Conservation (phyloP, 129 eudicot genomes). For the Deinandra increscens region DNA sequence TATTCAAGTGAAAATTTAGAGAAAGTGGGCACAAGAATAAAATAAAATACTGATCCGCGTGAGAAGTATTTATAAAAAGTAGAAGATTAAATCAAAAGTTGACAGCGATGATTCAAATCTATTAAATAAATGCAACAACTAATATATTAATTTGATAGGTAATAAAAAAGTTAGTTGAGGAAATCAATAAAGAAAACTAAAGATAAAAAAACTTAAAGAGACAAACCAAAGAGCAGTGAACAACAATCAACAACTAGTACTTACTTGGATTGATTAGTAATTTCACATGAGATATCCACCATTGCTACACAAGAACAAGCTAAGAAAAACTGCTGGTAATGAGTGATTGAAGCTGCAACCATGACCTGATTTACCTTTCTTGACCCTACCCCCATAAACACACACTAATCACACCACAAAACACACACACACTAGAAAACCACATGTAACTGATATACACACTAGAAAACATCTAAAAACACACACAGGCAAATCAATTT, state of each 20-base stretch:
- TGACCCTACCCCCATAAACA: conserved; percentile 12
- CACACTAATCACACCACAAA: neutral
- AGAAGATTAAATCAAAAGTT: conserved; percentile 20
- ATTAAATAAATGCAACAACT: conserved; percentile 26
- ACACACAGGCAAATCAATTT: neutral
- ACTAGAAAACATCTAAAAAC: neutral
- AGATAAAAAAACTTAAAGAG: conserved; percentile 19
- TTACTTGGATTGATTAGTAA: conserved; percentile 30
- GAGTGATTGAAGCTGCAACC: conserved; percentile 66
- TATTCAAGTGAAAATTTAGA: conserved; percentile 6
- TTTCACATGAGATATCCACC: conserved; percentile 22
- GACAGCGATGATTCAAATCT: conserved; percentile 31
- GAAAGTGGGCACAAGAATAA: conserved; percentile 26
- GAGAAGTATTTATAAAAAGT: conserved; percentile 30
- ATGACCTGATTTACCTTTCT: conserved; percentile 49
- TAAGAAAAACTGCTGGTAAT: conserved; percentile 42
- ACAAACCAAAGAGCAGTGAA: conserved; percentile 18
- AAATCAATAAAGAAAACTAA: conserved; percentile 22
- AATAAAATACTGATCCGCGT: conserved; percentile 33
- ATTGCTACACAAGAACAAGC: conserved; percentile 12
- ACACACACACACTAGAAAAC: conserved; percentile 12
- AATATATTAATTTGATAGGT: conserved; percentile 3
- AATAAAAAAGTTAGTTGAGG: conserved; percentile 24
- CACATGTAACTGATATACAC: neutral
- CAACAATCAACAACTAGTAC: conserved; percentile 21